Percentiles rank a stretch among this genome's conserved stretches.
Evolutionary conservation across 2,329 filamentous ascomycete species (phyloP).

Genomic region (Aspergillus melleus): DNA sequence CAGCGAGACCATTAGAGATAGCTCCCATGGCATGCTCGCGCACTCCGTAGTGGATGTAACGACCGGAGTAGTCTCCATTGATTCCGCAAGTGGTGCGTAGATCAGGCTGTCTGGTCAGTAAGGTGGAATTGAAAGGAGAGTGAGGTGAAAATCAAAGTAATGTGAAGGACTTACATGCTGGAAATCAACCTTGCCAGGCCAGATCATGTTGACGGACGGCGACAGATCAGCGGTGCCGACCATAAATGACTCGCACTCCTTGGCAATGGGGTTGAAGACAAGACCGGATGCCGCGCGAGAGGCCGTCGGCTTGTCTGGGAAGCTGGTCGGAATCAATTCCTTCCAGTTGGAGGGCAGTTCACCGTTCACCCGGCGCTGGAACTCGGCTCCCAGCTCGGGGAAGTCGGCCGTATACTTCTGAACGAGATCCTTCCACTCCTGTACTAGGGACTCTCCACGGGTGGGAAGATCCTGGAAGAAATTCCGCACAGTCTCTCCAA

Average conservation of each 20-base stretch:
- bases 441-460: conserved; percentile 49
- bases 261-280: conserved; percentile 55
- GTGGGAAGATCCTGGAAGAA: conserved; percentile 55
- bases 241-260: conserved; percentile 51
- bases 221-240: conserved; percentile 57
- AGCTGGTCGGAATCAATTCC: conserved; percentile 49
- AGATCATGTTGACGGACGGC: conserved; percentile 56
- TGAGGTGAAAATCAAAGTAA: not conserved
- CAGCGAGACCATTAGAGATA: conserved; percentile 73
- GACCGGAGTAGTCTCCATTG: conserved; percentile 85
- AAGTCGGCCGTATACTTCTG: conserved; percentile 44
- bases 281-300: conserved; percentile 32
- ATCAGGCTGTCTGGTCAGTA: not conserved
- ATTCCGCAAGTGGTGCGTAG: not conserved
- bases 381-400: conserved; percentile 52
- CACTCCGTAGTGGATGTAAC: conserved; percentile 66
- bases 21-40: conserved; percentile 55
- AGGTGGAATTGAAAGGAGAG: too few species aligned
- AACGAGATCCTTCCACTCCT: conserved; percentile 52
- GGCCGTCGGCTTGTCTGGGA: conserved; percentile 48
- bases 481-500: conserved; percentile 48
- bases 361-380: conserved; percentile 50
- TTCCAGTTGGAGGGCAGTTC: conserved; percentile 53
- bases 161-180: conserved; percentile 28
- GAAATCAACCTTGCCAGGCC: conserved; percentile 53